Evolutionary conservation across 1,284 basidiomycete genomes (phyloP), one percentile per base, ranked within the genome.

Genomic region (Pascua sp.): DNA sequence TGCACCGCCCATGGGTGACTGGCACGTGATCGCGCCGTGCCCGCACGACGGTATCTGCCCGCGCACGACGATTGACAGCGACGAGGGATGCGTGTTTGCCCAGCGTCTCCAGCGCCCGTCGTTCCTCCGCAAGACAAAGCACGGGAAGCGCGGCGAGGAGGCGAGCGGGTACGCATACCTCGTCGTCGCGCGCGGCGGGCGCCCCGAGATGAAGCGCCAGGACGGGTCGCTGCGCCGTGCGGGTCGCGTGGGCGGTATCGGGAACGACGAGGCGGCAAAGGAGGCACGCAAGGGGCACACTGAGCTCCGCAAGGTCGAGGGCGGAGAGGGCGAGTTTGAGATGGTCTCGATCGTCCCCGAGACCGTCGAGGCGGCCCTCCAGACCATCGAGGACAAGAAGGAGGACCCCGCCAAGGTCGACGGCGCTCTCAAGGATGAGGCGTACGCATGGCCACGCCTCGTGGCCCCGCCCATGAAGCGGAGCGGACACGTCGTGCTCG

Each of bases 21-120:
- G 47, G 42, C 70, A 75, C 56, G 64, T 72, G 42, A 62, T 69
- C 11, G 69, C 73, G 5, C 76, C 93, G 83, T 99, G 96, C 71
- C 91, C 96, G 18, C 95, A 98, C 71, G 94, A 98, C 71, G 81
- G 81, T 13, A 80, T 81, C 24, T 98, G 96, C 71, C 95, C 96
- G 1, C 67, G 84, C 7, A 40, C 49, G 4, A 32, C 24, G 24
- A 77, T 90, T 12, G 80, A 65, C 10, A 73, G 68, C 4, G 71
- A 73, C 10, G 75, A 79, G 45, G 81, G 87, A 40, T 98, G 95
- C 70, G 84, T 86, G 11, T 97, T 96, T 76, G 84, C 84, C 7
- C 94, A 98, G 72, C 84, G 90, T 49, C 78, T 95, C 42, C 90
- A 94, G 70, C 83, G 90, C 13, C 94, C 95, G 8, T 77, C 81